These are phyloP conservation scores for Calonectria pseudoturangicola DNA, from an alignment of 2,329 filamentous ascomycete species.

Conservation along the genomic window DNA sequence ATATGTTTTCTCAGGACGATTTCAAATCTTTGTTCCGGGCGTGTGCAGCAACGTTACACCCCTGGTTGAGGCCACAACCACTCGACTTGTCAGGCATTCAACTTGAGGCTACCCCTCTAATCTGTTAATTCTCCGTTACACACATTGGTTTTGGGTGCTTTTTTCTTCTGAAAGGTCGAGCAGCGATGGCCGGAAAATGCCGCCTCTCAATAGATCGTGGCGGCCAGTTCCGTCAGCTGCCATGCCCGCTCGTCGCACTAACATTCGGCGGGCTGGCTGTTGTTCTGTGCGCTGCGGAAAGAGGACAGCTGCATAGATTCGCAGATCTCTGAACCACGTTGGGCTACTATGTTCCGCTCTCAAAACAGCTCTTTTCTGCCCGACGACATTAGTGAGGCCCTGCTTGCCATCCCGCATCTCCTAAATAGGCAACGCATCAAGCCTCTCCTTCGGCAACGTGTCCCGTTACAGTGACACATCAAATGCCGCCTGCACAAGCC, in stretches of 20 bases:
- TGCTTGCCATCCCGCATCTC: neutral
- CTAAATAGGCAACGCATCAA: slow-evolving; percentile 13
- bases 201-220: slow-evolving; percentile 16
- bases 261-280: neutral
- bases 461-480: slow-evolving; percentile 19
- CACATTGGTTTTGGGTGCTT: neutral
- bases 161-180: neutral
- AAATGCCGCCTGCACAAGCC: slow-evolving; percentile 2
- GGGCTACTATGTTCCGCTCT: neutral
- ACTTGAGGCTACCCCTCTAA: neutral
- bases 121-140: neutral
- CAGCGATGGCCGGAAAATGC: slow-evolving; percentile 27
- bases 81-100: neutral
- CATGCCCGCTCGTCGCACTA: slow-evolving; percentile 4
- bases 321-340: neutral
- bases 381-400: neutral
- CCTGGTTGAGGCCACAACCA: neutral
- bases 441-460: slow-evolving; percentile 11
- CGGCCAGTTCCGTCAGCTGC: slow-evolving; percentile 3
- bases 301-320: neutral
- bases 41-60: neutral
- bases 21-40: neutral
- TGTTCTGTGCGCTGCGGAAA: neutral
- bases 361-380: slow-evolving; percentile 10
- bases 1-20: neutral